These are phyloP conservation scores for Xerocomus potaroensis DNA, from an alignment of 768 basidiomycete species.

Conservation along the genomic window DNA sequence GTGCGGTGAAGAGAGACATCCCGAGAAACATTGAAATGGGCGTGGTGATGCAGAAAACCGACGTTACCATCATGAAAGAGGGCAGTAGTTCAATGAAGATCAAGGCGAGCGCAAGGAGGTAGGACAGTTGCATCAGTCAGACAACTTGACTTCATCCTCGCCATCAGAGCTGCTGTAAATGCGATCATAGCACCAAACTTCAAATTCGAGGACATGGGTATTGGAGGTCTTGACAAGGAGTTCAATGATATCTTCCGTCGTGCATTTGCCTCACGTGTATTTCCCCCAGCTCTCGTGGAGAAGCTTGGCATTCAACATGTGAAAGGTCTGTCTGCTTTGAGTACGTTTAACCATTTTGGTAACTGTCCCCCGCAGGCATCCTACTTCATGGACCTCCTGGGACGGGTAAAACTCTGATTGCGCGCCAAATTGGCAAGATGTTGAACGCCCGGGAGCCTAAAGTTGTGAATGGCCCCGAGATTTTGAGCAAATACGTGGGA, in stretches of 20 bases:
- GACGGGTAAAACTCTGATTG: slow-evolving; percentile 97
- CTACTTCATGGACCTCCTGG: slow-evolving; percentile 95
- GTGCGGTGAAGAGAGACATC: slow-evolving; percentile 32
- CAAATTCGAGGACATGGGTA: slow-evolving; percentile 99
- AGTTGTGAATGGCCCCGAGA: slow-evolving; percentile 96
- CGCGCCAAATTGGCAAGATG: slow-evolving; percentile 99
- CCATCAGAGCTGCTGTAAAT: slow-evolving; percentile 75
- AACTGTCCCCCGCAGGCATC: slow-evolving; percentile 55
- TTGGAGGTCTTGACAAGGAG: slow-evolving; percentile 93
- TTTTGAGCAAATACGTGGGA: slow-evolving; percentile 96
- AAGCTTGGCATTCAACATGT: slow-evolving; percentile 98
- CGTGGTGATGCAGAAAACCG: slow-evolving; percentile 87
- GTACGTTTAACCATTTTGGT: not conserved
- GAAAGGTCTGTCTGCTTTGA: slow-evolving; percentile 59
- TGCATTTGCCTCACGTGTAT: slow-evolving; percentile 97
- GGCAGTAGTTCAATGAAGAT: slow-evolving; percentile 78
- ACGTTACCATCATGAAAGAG: slow-evolving; percentile 85
- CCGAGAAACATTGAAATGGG: slow-evolving; percentile 47
- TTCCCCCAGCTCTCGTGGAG: slow-evolving; percentile 93
- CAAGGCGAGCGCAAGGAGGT: slow-evolving; percentile 91
- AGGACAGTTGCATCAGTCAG: slow-evolving; percentile 13
- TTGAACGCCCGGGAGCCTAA: slow-evolving; percentile 97
- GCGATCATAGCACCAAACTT: slow-evolving; percentile 97
- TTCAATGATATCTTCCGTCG: slow-evolving; percentile 97
- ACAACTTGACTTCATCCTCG: not conserved